A percentile compares a stretch with the other conserved stretches of the same genome.
These are phyloP conservation scores for Beauveria rudraprayagi DNA, from an alignment of 2,329 filamentous ascomycete genomes.

Conservation along the genomic window DNA sequence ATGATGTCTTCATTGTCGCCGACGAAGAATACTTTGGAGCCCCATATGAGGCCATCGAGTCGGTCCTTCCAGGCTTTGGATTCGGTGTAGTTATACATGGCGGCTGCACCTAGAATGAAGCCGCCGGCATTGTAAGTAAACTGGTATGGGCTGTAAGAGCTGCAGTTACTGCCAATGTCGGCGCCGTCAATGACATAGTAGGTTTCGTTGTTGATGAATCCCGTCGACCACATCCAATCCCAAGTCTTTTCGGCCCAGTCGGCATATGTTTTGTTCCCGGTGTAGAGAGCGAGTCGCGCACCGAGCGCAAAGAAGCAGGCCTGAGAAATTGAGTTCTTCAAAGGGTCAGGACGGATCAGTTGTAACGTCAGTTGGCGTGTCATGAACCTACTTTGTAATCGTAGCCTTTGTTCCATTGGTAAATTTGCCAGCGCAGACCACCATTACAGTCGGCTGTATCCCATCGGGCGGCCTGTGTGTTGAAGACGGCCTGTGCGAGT, in stretches of 20 bases:
- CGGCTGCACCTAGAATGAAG: conserved; percentile 57
- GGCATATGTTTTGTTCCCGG: conserved; percentile 66
- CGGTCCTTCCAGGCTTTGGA: conserved; percentile 48
- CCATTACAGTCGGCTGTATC: conserved; percentile 61
- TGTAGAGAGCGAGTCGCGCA: conserved; percentile 67
- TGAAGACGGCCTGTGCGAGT: conserved; percentile 73
- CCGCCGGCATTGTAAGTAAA: conserved; percentile 64
- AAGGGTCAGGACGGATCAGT: background rate
- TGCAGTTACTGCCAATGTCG: conserved; percentile 49
- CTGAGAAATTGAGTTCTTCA: conserved; percentile 52
- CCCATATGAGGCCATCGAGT: conserved; percentile 48
- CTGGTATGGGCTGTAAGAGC: conserved; percentile 49
- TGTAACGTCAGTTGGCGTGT: background rate
- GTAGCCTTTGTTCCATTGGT: conserved; percentile 72
- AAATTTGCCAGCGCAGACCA: conserved; percentile 79
- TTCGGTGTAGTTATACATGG: conserved; percentile 57
- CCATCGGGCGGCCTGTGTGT: conserved; percentile 69
- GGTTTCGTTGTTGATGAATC: conserved; percentile 47
- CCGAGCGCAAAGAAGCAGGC: conserved; percentile 55
- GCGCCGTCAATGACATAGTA: conserved; percentile 58
- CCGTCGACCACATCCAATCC: conserved; percentile 54
- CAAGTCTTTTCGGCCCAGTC: conserved; percentile 71
- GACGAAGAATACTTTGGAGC: conserved; percentile 46
- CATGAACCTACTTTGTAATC: conserved; percentile 47
- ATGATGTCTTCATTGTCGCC: conserved; percentile 47